phyloP scores from a whole-genome alignment of 208 protist species.

The Porcisia hertigi region DNA sequence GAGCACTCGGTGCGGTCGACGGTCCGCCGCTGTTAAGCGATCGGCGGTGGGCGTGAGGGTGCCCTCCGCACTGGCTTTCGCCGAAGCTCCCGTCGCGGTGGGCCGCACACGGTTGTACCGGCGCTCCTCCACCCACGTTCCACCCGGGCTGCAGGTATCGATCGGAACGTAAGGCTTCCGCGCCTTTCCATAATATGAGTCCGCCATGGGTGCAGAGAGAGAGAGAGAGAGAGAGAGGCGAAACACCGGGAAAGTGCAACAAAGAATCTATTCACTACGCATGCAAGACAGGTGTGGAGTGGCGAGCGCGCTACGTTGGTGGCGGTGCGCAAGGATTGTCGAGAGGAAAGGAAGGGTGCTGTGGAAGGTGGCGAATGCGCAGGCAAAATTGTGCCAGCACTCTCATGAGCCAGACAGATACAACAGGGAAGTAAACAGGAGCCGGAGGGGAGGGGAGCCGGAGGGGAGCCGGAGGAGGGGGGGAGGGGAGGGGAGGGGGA shows the following conservation, averaged over 20 bases:
- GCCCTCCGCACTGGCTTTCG: not conserved
- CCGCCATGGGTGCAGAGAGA: conserved; percentile 22
- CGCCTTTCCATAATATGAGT: conserved; percentile 33
- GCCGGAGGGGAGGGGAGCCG: not conserved
- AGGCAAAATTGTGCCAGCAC: too few species aligned
- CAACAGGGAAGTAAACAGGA: too few species aligned
- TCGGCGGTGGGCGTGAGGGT: conserved; percentile 1
- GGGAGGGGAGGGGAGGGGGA: not conserved
- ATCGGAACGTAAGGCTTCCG: conserved; percentile 80
- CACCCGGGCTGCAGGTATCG: conserved; percentile 85
- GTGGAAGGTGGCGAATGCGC: too few species aligned
- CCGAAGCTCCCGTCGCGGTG: conserved; percentile 20
- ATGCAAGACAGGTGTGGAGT: not conserved
- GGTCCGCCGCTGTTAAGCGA: conserved; percentile 4
- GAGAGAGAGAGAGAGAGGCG: not conserved
- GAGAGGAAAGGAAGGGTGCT: too few species aligned
- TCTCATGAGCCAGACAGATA: too few species aligned
- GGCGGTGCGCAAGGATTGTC: too few species aligned
- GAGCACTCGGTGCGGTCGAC: conserved; percentile 63
- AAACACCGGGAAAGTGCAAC: not conserved
- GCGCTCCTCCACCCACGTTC: conserved; percentile 88
- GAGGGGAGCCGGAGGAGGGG: not conserved
- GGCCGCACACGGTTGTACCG: conserved; percentile 83
- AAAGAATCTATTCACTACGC: not conserved
- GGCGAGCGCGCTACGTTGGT: too few species aligned